phyloP scores from a whole-genome alignment of 2,329 filamentous ascomycete genomes.

The Conoideocrella luteorostrata region DNA sequence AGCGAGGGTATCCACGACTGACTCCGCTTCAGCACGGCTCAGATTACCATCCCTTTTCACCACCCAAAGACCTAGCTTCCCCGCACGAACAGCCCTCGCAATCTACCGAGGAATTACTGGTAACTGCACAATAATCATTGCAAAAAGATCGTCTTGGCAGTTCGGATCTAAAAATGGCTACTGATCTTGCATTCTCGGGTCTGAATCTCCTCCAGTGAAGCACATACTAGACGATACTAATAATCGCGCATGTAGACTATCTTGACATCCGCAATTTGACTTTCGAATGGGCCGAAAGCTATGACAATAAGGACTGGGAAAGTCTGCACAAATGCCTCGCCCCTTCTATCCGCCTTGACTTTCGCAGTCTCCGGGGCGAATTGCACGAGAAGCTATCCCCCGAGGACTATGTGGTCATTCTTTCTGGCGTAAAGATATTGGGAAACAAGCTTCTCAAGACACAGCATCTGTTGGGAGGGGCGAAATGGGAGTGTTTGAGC shows the following conservation, averaged over 20 bases:
- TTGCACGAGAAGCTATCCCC: slow-evolving; percentile 11
- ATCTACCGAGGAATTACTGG: too few species aligned
- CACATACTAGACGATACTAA: not conserved
- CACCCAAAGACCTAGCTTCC: too few species aligned
- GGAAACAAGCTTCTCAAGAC: slow-evolving; percentile 57
- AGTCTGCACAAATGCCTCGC: slow-evolving; percentile 56
- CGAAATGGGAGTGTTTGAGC: slow-evolving; percentile 50
- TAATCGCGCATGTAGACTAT: slow-evolving; percentile 8
- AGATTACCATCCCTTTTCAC: too few species aligned
- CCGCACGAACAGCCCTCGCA: too few species aligned
- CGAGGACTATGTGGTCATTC: slow-evolving; percentile 8
- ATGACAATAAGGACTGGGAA: slow-evolving; percentile 61
- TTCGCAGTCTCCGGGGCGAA: slow-evolving; percentile 9
- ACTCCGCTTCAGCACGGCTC: too few species aligned
- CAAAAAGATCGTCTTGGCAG: too few species aligned
- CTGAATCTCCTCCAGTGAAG: not conserved
- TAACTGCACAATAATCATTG: too few species aligned
- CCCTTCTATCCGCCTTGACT: slow-evolving; percentile 26
- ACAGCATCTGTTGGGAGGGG: slow-evolving; percentile 57
- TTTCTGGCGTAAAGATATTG: slow-evolving; percentile 30
- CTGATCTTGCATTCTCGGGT: slow-evolving; percentile 7
- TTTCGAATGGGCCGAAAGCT: slow-evolving; percentile 61
- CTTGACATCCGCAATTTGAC: slow-evolving; percentile 18
- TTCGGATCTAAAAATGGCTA: not conserved
- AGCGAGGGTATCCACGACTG: too few species aligned